A percentile compares a stretch with the other conserved stretches of the same genome.
These are phyloP conservation scores for Linanthus parryae DNA, from an alignment of 148 eudicot species.

Conservation along the genomic window DNA sequence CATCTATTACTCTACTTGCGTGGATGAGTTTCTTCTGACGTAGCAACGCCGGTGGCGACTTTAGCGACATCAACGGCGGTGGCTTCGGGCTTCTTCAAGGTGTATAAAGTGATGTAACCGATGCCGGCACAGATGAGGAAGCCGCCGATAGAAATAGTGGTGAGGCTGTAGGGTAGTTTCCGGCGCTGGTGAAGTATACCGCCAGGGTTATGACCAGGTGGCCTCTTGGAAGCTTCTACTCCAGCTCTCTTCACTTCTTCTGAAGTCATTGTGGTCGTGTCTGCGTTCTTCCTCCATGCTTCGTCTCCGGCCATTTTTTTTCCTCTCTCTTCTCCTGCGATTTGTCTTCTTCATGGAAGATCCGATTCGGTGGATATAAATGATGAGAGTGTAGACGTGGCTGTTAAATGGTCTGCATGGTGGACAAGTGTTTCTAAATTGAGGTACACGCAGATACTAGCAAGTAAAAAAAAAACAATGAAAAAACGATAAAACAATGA, in stretches of 20 bases:
- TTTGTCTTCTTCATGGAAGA: too few relatives aligned
- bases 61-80: conserved; percentile 48
- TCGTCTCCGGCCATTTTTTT: too few relatives aligned
- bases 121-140: conserved; percentile 24
- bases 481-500: too few relatives aligned
- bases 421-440: too few relatives aligned
- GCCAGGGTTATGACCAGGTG: conserved; percentile 36
- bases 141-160: conserved; percentile 37
- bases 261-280: conserved; percentile 41
- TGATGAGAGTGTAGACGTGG: too few relatives aligned
- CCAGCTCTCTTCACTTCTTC: conserved; percentile 34
- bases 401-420: too few relatives aligned
- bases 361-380: too few relatives aligned
- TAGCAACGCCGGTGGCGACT: conserved; percentile 30
- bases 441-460: too few relatives aligned
- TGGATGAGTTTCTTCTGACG: conserved; percentile 33
- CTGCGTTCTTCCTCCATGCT: conserved; percentile 36
- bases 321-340: too few relatives aligned
- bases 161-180: conserved; percentile 20
- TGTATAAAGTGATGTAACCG: conserved; percentile 39
- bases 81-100: conserved; percentile 48
- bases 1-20: conserved; percentile 11
- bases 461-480: too few relatives aligned
- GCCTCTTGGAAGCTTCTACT: conserved; percentile 26
- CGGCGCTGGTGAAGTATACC: conserved; percentile 36